These are phyloP conservation scores for Calophaca sinica DNA, from an alignment of 306 rosid genomes.

Conservation along the genomic window DNA sequence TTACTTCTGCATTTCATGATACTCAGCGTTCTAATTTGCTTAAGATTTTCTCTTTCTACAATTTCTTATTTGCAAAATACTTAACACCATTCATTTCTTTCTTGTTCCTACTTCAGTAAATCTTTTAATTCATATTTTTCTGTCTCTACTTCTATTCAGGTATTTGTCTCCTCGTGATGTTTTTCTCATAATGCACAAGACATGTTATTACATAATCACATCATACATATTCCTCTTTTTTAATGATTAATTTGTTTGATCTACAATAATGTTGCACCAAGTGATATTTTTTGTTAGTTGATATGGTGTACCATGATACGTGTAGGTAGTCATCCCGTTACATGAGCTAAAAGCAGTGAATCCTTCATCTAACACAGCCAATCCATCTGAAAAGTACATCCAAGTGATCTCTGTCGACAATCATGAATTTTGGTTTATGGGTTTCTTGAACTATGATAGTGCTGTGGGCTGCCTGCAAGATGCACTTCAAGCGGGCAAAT, in stretches of 20 bases:
- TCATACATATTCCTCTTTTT: background rate
- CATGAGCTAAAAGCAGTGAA: slow-evolving; percentile 82
- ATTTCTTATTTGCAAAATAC: slow-evolving; percentile 20
- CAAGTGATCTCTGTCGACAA: slow-evolving; percentile 82
- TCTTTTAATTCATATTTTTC: background rate
- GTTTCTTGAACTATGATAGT: slow-evolving; percentile 75
- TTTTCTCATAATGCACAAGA: slow-evolving; percentile 1
- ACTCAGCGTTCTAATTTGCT: background rate
- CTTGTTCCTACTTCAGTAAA: slow-evolving; percentile 10
- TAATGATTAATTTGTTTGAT: background rate
- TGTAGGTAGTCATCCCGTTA: slow-evolving; percentile 81
- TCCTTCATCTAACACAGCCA: slow-evolving; percentile 76
- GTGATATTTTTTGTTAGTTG: slow-evolving; percentile 13
- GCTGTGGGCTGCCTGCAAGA: slow-evolving; percentile 68
- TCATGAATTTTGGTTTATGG: slow-evolving; percentile 98
- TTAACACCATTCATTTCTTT: background rate
- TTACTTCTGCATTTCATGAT: slow-evolving; percentile 21
- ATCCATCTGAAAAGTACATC: slow-evolving; percentile 77
- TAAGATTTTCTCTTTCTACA: slow-evolving; percentile 10
- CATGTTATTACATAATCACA: slow-evolving; percentile 4
- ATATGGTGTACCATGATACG: slow-evolving; percentile 23
- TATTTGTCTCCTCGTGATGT: background rate
- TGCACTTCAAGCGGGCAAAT: slow-evolving; percentile 56
- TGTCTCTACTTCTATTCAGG: slow-evolving; percentile 7
- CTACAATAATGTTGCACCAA: slow-evolving; percentile 24